Percentiles rank a stretch among this genome's conserved stretches.
phyloP scores from a whole-genome alignment of 106 monocot genomes.

The Dendrobium chrysotoxum region DNA sequence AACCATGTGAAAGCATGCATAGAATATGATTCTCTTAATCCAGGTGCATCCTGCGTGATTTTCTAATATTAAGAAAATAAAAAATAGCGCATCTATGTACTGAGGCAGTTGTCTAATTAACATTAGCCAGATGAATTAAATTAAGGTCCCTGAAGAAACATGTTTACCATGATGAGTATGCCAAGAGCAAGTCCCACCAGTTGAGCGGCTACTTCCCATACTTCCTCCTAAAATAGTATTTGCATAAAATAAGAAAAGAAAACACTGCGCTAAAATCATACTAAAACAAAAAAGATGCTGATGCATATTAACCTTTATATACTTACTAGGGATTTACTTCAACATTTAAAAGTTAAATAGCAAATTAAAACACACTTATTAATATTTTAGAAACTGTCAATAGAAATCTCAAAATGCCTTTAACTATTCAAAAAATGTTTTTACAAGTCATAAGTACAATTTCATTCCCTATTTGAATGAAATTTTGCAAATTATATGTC shows the following conservation, averaged over 20 bases:
- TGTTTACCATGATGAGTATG: constrained; percentile 66
- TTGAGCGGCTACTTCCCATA: constrained; percentile 95
- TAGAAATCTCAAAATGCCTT: not conserved
- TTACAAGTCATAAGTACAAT: not conserved
- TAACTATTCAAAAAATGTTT: not conserved
- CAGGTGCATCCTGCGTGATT: constrained; percentile 56
- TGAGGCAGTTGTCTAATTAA: too few relatives aligned
- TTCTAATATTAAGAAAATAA: not conserved
- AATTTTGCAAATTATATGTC: not conserved
- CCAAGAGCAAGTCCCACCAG: constrained; percentile 85
- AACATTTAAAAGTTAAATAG: not conserved
- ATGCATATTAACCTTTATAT: not conserved
- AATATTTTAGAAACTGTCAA: not conserved
- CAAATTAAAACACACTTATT: not conserved
- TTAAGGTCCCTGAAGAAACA: not conserved
- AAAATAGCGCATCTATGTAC: not conserved
- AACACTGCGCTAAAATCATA: not conserved
- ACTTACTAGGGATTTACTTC: not conserved
- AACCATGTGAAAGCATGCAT: constrained; percentile 64
- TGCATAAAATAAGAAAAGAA: not conserved
- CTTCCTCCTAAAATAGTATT: constrained; percentile 74
- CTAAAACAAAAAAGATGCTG: not conserved
- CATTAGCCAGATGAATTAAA: not conserved
- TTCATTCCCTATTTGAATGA: not conserved
- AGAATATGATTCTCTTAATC: constrained; percentile 51